These are phyloP conservation scores for Hyaloscypha hepaticicola DNA, from an alignment of 495 filamentous ascomycete genomes.

Conservation along the genomic window DNA sequence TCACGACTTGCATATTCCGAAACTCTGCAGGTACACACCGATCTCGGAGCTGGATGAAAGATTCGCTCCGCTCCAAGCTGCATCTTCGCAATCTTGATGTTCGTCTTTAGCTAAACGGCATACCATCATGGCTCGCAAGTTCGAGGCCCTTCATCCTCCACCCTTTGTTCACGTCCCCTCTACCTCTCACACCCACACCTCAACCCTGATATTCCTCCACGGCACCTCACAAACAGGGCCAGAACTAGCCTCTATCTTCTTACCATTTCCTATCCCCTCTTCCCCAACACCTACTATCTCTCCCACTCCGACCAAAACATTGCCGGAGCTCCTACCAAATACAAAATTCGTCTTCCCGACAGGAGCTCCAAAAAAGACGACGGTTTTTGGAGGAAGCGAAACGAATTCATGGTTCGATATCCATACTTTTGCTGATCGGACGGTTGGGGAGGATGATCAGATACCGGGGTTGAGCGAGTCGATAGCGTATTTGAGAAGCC, in stretches of 20 bases:
- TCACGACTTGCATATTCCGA: not conserved
- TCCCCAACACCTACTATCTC: not conserved
- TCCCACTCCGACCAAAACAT: constrained; percentile 5
- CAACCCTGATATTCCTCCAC: constrained; percentile 26
- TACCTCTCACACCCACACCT: constrained; percentile 7
- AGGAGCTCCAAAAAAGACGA: constrained; percentile 6
- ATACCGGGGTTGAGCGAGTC: not conserved
- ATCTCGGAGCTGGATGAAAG: not conserved
- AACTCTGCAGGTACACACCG: not conserved
- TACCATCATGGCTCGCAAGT: not conserved
- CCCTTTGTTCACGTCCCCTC: constrained; percentile 3
- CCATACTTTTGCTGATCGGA: constrained; percentile 20
- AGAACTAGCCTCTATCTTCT: constrained; percentile 3
- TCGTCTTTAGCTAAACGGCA: not conserved
- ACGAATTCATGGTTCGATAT: constrained; percentile 27
- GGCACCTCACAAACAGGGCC: constrained; percentile 20
- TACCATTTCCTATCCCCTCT: constrained; percentile 1
- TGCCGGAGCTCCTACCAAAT: constrained; percentile 9
- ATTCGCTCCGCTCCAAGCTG: not conserved
- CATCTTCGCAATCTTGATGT: not conserved
- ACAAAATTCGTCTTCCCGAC: constrained; percentile 26
- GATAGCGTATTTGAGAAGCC: not conserved
- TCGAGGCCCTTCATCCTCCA: not conserved
- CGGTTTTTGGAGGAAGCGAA: constrained; percentile 11
- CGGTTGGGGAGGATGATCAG: not conserved